These are phyloP conservation scores for Populus nigra DNA, from an alignment of 345 rosid species.

Conservation along the genomic window DNA sequence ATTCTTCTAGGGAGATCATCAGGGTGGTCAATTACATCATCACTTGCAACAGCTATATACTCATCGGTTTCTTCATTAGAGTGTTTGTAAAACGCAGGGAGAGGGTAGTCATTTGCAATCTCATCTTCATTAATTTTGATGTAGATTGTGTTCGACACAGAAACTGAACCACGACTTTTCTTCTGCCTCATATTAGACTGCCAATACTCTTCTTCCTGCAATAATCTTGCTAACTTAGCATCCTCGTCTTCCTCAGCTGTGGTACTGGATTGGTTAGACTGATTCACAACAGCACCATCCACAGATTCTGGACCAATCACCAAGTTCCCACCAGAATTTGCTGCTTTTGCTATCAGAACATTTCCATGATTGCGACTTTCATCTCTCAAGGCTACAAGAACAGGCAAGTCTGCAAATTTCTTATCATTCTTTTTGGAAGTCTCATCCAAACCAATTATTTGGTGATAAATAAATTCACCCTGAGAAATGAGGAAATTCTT, in stretches of 20 bases:
- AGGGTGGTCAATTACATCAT: constrained; percentile 32
- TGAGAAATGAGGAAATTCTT: constrained; percentile 27
- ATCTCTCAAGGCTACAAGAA: constrained; percentile 22
- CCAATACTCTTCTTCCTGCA: constrained; percentile 80
- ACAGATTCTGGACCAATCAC: constrained; percentile 28
- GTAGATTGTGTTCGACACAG: constrained; percentile 47
- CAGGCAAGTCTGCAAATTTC: constrained; percentile 19
- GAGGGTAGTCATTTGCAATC: constrained; percentile 78
- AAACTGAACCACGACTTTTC: constrained; percentile 38
- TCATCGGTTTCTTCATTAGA: constrained; percentile 67
- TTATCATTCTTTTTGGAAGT: constrained; percentile 24
- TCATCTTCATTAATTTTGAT: constrained; percentile 84
- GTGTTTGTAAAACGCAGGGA: constrained; percentile 67
- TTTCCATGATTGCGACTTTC: constrained; percentile 13
- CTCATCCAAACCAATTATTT: constrained; percentile 24
- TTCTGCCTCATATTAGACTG: constrained; percentile 45
- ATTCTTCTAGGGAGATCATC: constrained; percentile 59
- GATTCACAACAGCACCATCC: constrained; percentile 18
- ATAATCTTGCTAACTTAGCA: constrained; percentile 51
- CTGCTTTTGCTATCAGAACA: constrained; percentile 10
- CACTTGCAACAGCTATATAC: constrained; percentile 43
- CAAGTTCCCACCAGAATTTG: constrained; percentile 12
- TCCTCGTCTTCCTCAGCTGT: constrained; percentile 59
- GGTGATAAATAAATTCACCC: constrained; percentile 29
- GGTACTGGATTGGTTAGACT: constrained; percentile 17